Conservation (phyloP, 495 filamentous ascomycete species). For the Hypoxylon perforatum region DNA sequence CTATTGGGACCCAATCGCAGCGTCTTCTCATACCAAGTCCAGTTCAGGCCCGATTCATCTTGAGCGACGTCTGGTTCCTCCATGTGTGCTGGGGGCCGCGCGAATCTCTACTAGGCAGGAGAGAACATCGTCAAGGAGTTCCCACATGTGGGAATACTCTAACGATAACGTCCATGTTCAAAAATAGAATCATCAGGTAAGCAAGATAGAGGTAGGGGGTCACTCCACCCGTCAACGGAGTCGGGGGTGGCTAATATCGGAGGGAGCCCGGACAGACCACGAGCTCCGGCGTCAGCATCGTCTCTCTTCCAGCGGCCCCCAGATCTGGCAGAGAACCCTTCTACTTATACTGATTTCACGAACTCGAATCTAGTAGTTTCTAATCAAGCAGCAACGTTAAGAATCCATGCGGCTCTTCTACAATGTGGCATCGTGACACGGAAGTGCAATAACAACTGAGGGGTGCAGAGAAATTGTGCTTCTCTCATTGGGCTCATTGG, state of each 20-base stretch:
- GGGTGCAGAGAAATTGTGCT: slow-evolving; percentile 4
- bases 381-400: not conserved
- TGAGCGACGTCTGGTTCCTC: not conserved
- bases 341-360: slow-evolving; percentile 17
- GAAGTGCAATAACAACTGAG: slow-evolving; percentile 11
- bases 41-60: not conserved
- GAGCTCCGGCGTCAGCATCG: slow-evolving; percentile 7
- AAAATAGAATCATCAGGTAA: not conserved
- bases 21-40: not conserved
- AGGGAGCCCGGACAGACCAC: slow-evolving; percentile 4
- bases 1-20: not conserved
- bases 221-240: slow-evolving; percentile 17
- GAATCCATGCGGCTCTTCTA: slow-evolving; percentile 27
- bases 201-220: slow-evolving; percentile 8
- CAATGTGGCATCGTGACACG: slow-evolving; percentile 12
- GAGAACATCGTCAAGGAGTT: not conserved
- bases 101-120: not conserved
- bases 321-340: slow-evolving; percentile 3
- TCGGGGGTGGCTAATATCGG: slow-evolving; percentile 11
- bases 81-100: not conserved
- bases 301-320: not conserved
- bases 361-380: slow-evolving; percentile 3
- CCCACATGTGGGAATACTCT: not conserved
- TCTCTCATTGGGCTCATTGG: slow-evolving; percentile 11
- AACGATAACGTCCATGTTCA: not conserved